Base-by-base conservation (phyloP, 805 yeast genomes). In the Zygoascus flipseniorum region DNA sequence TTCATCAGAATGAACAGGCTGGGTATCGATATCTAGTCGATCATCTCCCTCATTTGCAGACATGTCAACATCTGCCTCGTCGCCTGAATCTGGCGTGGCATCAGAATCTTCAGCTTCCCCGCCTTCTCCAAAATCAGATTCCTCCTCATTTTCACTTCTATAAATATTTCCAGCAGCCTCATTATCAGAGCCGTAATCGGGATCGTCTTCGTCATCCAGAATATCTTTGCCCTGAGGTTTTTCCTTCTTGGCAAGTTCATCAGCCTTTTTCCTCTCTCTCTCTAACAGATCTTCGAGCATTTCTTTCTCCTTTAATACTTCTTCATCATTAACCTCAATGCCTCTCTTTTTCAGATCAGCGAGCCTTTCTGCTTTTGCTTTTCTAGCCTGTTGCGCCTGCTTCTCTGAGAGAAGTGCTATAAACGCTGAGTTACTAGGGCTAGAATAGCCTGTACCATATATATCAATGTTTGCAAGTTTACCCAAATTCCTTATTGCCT, bases 221-320 rank as follows among this genome's bases (percentile, higher is more conserved):
- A 32, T 43, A 42, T 58, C 62, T 31, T 46, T 35, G 32, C 48
- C 50, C 19, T 56, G 47, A 8, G 57, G 43, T 28, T 57, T 41
- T 47, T 60, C 63, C 23, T 48, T 35, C 39, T 47, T 48, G 9
- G 56, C 45, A 10, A 59, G 32, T 31, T 55, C 58, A 16, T 60
- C 64, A 13, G 59, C 62, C 31, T 43, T 45, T n/a, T 54, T 49
- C 35, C 58, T 39, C 39, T 60, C 64, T 9, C 59, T 51, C 43
- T 58, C 62, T 18, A 58, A 44, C 10, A 59, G 47, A 11, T 53
- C 23, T 44, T 60, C 64, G 13, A 59, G 59, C 26, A 55, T 46
- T 37, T 59, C 63, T 8, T 47, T 47, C 20, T 60, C 62, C 31
- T 54, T 52, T 14, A 41, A 50, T 8, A 47, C 47, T 31, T 58